Evolutionary conservation across 768 basidiomycete species (phyloP).

Genomic region (Tylopilus rubrobrunneus): DNA sequence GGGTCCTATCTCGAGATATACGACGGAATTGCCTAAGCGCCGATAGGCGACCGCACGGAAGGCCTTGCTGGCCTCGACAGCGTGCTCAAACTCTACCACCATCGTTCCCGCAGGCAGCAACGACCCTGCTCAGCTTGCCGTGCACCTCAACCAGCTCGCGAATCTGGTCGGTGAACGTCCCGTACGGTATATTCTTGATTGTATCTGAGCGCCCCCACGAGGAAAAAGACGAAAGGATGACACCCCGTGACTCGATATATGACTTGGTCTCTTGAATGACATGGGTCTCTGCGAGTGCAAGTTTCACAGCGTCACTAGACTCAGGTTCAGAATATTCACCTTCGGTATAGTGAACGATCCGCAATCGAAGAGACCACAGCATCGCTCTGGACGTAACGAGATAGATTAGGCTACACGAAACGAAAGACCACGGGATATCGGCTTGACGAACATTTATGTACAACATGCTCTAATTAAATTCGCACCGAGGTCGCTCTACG

Average conservation of each 20-base stretch:
- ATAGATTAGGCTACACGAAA: slow-evolving; percentile 20
- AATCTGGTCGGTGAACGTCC: slow-evolving; percentile 73
- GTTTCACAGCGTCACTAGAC: slow-evolving; percentile 81
- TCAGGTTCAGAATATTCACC: slow-evolving; percentile 86
- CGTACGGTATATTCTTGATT: slow-evolving; percentile 95
- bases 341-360: slow-evolving; percentile 82
- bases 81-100: slow-evolving; percentile 78
- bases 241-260: slow-evolving; percentile 78
- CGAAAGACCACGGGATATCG: slow-evolving; percentile 14
- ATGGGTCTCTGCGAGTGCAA: slow-evolving; percentile 94
- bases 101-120: slow-evolving; percentile 95
- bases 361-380: slow-evolving; percentile 91
- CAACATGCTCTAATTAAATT: slow-evolving; percentile 90
- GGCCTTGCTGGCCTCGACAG: slow-evolving; percentile 66
- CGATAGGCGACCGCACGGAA: slow-evolving; percentile 84
- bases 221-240: slow-evolving; percentile 57
- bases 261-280: slow-evolving; percentile 93
- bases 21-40: slow-evolving; percentile 80
- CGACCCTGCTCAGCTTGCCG: slow-evolving; percentile 63
- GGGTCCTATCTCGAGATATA: slow-evolving; percentile 94
- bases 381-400: slow-evolving; percentile 61
- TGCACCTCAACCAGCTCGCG: slow-evolving; percentile 74
- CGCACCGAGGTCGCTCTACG: slow-evolving; percentile 67
- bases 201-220: slow-evolving; percentile 64
- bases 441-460: slow-evolving; percentile 89